Base-by-base conservation (phyloP, 1,284 basidiomycete species). In the Ustilago hordei region DNA sequence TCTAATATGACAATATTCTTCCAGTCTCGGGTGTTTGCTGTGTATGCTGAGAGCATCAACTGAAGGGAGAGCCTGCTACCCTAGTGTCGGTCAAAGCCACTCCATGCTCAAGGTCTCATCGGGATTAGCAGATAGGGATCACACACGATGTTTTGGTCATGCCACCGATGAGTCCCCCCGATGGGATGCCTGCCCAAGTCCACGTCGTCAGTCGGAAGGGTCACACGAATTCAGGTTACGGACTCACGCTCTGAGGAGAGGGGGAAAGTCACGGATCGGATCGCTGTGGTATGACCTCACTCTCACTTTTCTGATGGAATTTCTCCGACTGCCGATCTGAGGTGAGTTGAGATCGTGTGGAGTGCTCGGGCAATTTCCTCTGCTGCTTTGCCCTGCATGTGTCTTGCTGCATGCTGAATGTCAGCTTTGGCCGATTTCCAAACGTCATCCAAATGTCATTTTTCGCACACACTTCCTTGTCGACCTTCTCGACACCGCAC, bases 371-470 rank as follows among this genome's bases (percentile, higher is more conserved):
- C 41, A 55, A 7, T 45, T 45, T 45, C n/a, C 43, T 45, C 43
- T 45, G 43, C n/a, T 45, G n/a, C 11, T 7, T 8, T 45, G 43
- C 43, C 43, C 43, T 45, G 43, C 19, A 38, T 55, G 13, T 41
- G 8, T 8, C 13, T 41, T 38, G 35, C 34, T 55, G 34, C 38
- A 35, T 41, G 35, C 35, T 8, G 54, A 38, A 28, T 57, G 64
- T 67, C 60, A 62, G 41, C 60, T 54, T 48, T 12, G 31, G 38
- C 38, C 45, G 17, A 4, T 48, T 23, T 28, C 23, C 23, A 28
- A 28, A 28, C 23, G 23, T 28, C 23, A 28, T 28, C 39, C 6
- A 61, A 52, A 69, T 61, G 67, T 69, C 67, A 69, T 69, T 64
- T 64, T 69, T 23, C 32, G 65, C 65, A 52, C 15, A 28, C 31